Percentiles rank a stretch among this genome's conserved stretches.
Evolutionary conservation across 257 asterid genomes (phyloP).

Genomic region (Schizonepeta tenuifolia): DNA sequence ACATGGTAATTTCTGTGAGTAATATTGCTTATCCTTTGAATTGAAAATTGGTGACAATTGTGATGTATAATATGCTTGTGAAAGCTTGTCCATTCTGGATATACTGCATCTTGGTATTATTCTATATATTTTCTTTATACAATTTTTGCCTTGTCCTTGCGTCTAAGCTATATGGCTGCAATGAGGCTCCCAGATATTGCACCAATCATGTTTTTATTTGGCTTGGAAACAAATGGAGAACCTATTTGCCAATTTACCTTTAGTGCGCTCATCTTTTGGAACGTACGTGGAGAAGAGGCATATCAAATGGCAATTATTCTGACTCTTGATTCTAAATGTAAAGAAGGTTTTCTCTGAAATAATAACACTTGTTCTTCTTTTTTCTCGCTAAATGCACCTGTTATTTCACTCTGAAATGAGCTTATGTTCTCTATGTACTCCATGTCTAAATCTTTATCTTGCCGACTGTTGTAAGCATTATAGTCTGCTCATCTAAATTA

Average conservation of each 20-base stretch:
- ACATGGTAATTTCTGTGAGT: slow-evolving; percentile 10
- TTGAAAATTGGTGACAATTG: slow-evolving; percentile 2
- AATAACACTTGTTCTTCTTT: background rate
- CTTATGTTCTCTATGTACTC: background rate
- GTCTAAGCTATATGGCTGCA: background rate
- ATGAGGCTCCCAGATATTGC: background rate
- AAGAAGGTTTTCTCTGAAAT: background rate
- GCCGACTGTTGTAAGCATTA: background rate
- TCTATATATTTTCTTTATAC: slow-evolving; percentile 8
- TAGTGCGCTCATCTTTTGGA: slow-evolving; percentile 1
- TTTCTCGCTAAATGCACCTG: background rate
- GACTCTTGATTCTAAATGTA: slow-evolving; percentile 9
- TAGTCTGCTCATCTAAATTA: background rate
- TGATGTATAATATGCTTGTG: slow-evolving; percentile 16
- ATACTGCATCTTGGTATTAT: slow-evolving; percentile 7
- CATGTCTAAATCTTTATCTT: background rate
- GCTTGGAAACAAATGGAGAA: background rate
- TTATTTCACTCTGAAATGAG: background rate
- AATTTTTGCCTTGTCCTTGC: slow-evolving; percentile 16
- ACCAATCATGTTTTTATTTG: background rate
- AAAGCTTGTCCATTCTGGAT: slow-evolving; percentile 24
- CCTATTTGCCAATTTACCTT: slow-evolving; percentile 22
- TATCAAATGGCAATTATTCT: slow-evolving; percentile 6
- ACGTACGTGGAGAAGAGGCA: slow-evolving; percentile 4
- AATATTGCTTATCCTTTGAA: slow-evolving; percentile 15